Percentiles rank a stretch among this genome's conserved stretches.
These are phyloP conservation scores for Fonticula alba DNA, from an alignment of 78 protist genomes.

Conservation along the genomic window DNA sequence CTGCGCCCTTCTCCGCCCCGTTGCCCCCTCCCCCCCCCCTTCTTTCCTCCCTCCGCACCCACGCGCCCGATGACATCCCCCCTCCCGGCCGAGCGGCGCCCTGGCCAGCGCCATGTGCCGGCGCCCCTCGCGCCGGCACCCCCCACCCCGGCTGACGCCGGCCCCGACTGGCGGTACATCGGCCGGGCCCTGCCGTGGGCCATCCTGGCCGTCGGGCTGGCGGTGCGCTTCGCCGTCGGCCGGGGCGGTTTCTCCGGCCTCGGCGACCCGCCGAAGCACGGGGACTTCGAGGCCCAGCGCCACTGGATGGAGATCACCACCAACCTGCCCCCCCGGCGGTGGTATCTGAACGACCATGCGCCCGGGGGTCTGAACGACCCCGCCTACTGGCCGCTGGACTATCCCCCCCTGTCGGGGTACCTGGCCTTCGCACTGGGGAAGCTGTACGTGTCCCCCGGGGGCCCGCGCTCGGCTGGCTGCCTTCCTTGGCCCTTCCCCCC, in stretches of 20 bases:
- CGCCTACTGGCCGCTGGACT: conserved; percentile 94
- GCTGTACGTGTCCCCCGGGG: conserved; percentile 1
- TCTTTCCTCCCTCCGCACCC: no score
- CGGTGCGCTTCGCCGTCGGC: not conserved
- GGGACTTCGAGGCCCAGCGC: conserved; percentile 94
- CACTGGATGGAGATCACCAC: conserved; percentile 97
- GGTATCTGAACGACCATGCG: conserved; percentile 60
- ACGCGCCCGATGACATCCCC: no score
- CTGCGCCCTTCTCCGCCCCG: no score
- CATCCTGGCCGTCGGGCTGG: no score
- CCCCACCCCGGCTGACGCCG: no score
- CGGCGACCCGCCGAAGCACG: conserved; percentile 70
- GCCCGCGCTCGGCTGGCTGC: not conserved
- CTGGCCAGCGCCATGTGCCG: no score
- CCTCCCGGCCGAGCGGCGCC: no score
- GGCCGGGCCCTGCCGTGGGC: no score
- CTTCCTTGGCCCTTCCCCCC: no score
- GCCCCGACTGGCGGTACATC: no score
- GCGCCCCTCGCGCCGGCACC: no score
- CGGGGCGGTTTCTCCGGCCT: conserved; percentile 19
- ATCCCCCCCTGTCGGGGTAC: conserved; percentile 94
- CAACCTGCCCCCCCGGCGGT: conserved; percentile 24
- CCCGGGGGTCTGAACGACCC: conserved; percentile 65
- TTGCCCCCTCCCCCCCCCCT: no score
- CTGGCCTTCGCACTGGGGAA: conserved; percentile 47